These are phyloP conservation scores for Periconia digitata DNA, from an alignment of 2,329 filamentous ascomycete species.

Conservation along the genomic window DNA sequence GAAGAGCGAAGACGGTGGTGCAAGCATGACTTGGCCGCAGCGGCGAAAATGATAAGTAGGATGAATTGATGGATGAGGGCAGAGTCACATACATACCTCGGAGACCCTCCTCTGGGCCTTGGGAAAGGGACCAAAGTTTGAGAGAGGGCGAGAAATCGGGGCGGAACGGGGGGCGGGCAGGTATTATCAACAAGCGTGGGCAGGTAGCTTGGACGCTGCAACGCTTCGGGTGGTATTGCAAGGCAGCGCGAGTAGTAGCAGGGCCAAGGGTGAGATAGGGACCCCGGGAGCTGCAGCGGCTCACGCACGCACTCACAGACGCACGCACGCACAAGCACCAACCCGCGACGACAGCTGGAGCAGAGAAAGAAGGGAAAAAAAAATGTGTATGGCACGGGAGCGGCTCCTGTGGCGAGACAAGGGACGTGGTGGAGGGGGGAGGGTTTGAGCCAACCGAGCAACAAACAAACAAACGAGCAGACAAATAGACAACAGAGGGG, in stretches of 20 bases:
- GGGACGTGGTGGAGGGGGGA: neutral
- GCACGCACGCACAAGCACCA: neutral
- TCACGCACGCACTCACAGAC: neutral
- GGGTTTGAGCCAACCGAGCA: neutral
- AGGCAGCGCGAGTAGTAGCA: neutral
- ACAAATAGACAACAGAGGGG: neutral
- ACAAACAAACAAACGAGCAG: neutral
- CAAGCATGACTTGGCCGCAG: neutral
- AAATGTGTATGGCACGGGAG: neutral
- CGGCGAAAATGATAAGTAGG: neutral
- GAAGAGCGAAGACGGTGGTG: neutral
- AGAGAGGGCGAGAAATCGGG: conserved; percentile 25
- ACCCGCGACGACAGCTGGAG: too few species aligned
- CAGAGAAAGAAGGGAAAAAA: neutral
- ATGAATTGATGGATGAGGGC: neutral
- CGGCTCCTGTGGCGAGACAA: neutral
- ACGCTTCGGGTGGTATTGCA: conserved; percentile 15
- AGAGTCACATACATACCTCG: conserved; percentile 23
- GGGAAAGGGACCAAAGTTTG: conserved; percentile 34
- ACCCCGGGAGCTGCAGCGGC: neutral
- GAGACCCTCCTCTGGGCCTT: conserved; percentile 26
- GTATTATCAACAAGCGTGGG: conserved; percentile 42
- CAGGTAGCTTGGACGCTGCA: conserved; percentile 12
- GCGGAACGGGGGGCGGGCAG: conserved; percentile 23
- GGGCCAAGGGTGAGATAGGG: conserved; percentile 31